phyloP scores from a whole-genome alignment of 1,139 yeast genomes.

The Arxiozyma telluris region DNA sequence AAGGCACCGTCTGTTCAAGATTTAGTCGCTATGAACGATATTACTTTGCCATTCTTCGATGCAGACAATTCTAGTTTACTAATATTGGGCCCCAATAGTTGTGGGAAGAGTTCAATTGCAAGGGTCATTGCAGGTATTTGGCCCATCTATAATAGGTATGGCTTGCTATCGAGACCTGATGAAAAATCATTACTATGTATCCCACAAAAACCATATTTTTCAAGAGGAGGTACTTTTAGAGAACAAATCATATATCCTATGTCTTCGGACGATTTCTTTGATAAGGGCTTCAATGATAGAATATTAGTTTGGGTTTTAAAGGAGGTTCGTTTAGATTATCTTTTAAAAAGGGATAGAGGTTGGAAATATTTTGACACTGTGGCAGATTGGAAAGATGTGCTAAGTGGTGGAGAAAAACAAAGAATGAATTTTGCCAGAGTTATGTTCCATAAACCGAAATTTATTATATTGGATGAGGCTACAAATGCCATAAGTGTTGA shows the following conservation, averaged over 20 bases:
- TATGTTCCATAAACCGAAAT: constrained; percentile 69
- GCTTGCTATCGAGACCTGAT: constrained; percentile 72
- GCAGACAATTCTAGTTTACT: constrained; percentile 56
- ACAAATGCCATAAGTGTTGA: constrained; percentile 90
- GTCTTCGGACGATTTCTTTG: constrained; percentile 69
- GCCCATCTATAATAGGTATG: constrained; percentile 69
- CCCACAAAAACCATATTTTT: constrained; percentile 73
- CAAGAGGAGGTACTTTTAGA: constrained; percentile 69
- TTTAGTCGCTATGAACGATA: constrained; percentile 16
- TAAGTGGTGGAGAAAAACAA: constrained; percentile 94
- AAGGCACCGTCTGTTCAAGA: constrained; percentile 22
- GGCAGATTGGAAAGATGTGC: constrained; percentile 83
- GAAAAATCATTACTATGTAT: constrained; percentile 64
- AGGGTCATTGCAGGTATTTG: constrained; percentile 81
- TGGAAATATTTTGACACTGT: constrained; percentile 35
- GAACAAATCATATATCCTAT: constrained; percentile 85
- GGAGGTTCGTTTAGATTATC: constrained; percentile 73
- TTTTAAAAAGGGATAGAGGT: constrained; percentile 41
- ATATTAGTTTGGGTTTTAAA: constrained; percentile 59
- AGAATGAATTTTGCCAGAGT: constrained; percentile 84
- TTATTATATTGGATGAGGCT: constrained; percentile 84
- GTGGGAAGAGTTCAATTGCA: constrained; percentile 83
- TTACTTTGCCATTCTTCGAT: constrained; percentile 20
- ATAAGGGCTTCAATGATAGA: constrained; percentile 61
- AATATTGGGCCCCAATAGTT: constrained; percentile 79